Percentiles rank a stretch among this genome's conserved stretches.
Evolutionary conservation across 202 grass and related monocot species (phyloP).

Genomic region (Digitaria exilis): DNA sequence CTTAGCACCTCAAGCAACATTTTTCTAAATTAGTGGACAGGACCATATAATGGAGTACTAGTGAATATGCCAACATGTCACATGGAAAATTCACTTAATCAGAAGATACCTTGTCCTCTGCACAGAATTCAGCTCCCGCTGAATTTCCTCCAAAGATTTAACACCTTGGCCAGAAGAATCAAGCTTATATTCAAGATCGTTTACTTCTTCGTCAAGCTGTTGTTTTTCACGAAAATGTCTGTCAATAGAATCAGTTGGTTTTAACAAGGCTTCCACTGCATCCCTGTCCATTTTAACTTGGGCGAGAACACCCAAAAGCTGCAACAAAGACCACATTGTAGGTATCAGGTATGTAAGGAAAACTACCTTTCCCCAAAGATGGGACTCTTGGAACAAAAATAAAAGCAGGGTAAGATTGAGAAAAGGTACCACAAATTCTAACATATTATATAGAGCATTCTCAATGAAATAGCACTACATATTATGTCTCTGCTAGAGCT

Average conservation of each 20-base stretch:
- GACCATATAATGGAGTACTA: not conserved
- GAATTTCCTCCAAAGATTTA: conserved; percentile 82
- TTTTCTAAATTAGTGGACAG: conserved; percentile 8
- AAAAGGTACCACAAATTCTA: not conserved
- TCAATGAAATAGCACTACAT: not conserved
- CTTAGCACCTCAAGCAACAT: conserved; percentile 12
- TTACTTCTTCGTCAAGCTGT: conserved; percentile 52
- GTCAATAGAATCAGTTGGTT: conserved; percentile 59
- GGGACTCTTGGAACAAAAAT: conserved; percentile 4
- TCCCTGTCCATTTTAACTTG: conserved; percentile 85
- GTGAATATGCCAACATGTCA: not conserved
- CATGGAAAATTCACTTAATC: not conserved
- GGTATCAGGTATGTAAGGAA: conserved; percentile 28
- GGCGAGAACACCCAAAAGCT: conserved; percentile 84
- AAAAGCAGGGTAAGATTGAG: conserved; percentile 4
- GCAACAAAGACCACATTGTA: conserved; percentile 36
- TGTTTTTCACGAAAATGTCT: conserved; percentile 62
- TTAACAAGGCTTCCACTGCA: conserved; percentile 63
- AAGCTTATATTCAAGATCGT: conserved; percentile 79
- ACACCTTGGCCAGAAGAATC: conserved; percentile 86
- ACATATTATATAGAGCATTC: conserved; percentile 5
- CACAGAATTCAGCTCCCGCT: conserved; percentile 67
- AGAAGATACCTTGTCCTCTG: conserved; percentile 71
- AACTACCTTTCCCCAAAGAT: conserved; percentile 24
- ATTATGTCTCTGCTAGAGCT: not conserved